Conservation (phyloP, 2,329 filamentous ascomycete species). For the Cladosporium velox region DNA sequence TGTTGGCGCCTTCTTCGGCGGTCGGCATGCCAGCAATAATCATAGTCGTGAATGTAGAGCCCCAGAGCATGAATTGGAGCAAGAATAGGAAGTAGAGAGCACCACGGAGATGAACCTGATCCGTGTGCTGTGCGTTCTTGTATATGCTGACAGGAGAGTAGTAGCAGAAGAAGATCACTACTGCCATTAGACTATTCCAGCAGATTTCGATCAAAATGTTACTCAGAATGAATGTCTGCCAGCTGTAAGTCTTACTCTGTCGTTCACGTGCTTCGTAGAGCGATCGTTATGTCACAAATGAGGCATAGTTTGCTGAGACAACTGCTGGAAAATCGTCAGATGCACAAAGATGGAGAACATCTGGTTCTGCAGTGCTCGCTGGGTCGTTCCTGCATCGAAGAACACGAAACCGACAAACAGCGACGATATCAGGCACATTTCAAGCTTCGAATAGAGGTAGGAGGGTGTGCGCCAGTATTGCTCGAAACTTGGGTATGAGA, state of each 20-base stretch:
- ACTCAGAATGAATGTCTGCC: slow-evolving; percentile 81
- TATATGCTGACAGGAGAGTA: slow-evolving; percentile 85
- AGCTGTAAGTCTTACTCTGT: slow-evolving; percentile 80
- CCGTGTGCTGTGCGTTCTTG: slow-evolving; percentile 64
- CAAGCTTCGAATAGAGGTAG: slow-evolving; percentile 83
- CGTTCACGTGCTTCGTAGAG: slow-evolving; percentile 84
- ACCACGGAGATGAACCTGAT: slow-evolving; percentile 67
- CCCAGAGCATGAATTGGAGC: slow-evolving; percentile 67
- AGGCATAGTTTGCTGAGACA: slow-evolving; percentile 80
- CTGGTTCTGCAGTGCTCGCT: slow-evolving; percentile 81
- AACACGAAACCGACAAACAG: slow-evolving; percentile 86
- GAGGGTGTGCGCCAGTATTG: slow-evolving; percentile 90
- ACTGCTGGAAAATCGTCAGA: slow-evolving; percentile 74
- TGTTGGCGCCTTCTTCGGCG: slow-evolving; percentile 73
- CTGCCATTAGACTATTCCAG: slow-evolving; percentile 75
- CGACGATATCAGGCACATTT: slow-evolving; percentile 64
- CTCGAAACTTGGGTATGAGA: slow-evolving; percentile 77
- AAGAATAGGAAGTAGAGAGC: slow-evolving; percentile 78
- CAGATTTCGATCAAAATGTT: slow-evolving; percentile 84
- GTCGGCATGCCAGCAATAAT: slow-evolving; percentile 74
- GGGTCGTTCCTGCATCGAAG: slow-evolving; percentile 68
- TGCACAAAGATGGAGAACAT: slow-evolving; percentile 87
- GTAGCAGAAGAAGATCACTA: slow-evolving; percentile 77
- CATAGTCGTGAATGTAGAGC: slow-evolving; percentile 77
- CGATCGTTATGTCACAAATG: slow-evolving; percentile 76